These are phyloP conservation scores for Quercus bicolor DNA, from an alignment of 306 rosid species.

Conservation along the genomic window DNA sequence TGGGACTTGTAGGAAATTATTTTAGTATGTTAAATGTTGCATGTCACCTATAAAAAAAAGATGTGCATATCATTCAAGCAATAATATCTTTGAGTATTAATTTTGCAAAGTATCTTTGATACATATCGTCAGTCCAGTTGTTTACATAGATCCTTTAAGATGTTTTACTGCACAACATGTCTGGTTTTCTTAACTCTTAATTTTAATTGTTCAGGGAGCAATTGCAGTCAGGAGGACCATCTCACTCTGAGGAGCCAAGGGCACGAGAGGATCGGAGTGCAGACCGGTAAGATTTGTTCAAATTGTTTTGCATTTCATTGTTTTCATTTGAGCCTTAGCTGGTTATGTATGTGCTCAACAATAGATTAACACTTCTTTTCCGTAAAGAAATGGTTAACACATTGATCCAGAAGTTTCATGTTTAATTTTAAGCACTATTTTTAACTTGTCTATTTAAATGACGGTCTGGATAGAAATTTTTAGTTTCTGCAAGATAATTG, in stretches of 20 bases:
- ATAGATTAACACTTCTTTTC: background rate
- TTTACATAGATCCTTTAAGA: background rate
- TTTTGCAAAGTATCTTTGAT: background rate
- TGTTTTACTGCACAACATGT: background rate
- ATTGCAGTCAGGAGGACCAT: constrained; percentile 64
- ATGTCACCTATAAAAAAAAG: background rate
- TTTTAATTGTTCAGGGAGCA: constrained; percentile 66
- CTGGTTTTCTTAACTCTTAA: constrained; percentile 14
- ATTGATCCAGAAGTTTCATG: background rate
- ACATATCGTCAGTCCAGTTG: background rate
- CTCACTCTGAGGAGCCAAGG: constrained; percentile 94
- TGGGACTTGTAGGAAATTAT: background rate
- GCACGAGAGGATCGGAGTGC: constrained; percentile 73
- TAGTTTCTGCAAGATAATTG: background rate
- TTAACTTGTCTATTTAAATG: background rate
- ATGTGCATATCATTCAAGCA: background rate
- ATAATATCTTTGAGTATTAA: background rate
- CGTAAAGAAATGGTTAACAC: background rate
- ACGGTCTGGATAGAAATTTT: background rate
- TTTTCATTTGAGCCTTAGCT: background rate
- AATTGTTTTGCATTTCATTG: background rate
- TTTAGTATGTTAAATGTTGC: background rate
- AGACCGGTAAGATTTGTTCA: constrained; percentile 58
- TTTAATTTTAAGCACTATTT: background rate
- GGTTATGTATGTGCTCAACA: constrained; percentile 2